Base-by-base conservation (phyloP, 768 basidiomycete species). In the Rickenella mellea region DNA sequence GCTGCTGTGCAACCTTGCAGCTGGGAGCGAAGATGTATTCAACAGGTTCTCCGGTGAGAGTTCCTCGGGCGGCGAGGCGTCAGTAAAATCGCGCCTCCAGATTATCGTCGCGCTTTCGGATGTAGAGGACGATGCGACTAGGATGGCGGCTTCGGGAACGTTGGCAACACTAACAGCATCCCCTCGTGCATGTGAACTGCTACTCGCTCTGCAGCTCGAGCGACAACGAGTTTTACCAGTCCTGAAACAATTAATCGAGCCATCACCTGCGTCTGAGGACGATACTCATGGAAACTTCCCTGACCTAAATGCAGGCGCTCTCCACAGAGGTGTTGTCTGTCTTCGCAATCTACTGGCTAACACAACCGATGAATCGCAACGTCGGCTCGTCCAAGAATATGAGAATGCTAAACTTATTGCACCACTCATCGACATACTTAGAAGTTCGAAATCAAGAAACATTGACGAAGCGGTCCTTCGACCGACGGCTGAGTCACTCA, bases 81-180 rank as follows among this genome's bases (percentile, higher is more conserved):
- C n/a, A n/a, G n/a, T n/a, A n/a, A 74, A 68, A 53, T 79, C 83
- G 14, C 83, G 82, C 58, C 63, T 98, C 1, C 84, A 89, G 46
- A 65, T 97, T 27, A 60, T 98, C 17, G 58, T 94, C 29, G 91
- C 92, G 4, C 64, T 99, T 33, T 83, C 86, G 2, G 84, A 92
- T 48, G 78, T 89, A 11, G 82, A 91, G 20, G 96, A 99, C 62
- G 40, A 80, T 7, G 75, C 76, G 6, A 99, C 94, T 2, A 75
- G 85, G 26, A 58, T 88, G 12, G 94, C 94, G n/a, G 89, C 93
- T 1, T 80, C 87, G 0, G 94, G 93, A 14, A 86, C 91, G 2
- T 65, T 97, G 29, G 91, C 94, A 4, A 82, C 80, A 22, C 61
- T 99, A 42, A 83, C 83, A 1, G 66, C 70, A 20, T 73, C 79